Percentiles rank a stretch among this genome's conserved stretches.
These are phyloP conservation scores for Apiosordaria backusii DNA, from an alignment of 495 filamentous ascomycete species.

Conservation along the genomic window DNA sequence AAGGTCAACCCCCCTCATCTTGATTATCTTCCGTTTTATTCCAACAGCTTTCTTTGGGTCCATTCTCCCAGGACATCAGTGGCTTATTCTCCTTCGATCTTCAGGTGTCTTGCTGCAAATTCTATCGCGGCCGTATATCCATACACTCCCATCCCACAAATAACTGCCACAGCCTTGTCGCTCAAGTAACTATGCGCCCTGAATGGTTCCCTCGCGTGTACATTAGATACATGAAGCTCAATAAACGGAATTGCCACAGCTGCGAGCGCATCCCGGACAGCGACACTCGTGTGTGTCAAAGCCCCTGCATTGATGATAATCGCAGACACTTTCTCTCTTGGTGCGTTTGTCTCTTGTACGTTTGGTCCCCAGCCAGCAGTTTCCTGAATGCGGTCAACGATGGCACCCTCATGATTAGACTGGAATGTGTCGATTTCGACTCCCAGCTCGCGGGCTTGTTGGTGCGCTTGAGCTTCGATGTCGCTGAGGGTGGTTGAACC, in stretches of 20 bases:
- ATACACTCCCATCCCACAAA: slow-evolving; percentile 64
- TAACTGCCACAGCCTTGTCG: slow-evolving; percentile 66
- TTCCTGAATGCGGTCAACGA: slow-evolving; percentile 58
- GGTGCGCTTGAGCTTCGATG: slow-evolving; percentile 44
- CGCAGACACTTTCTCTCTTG: slow-evolving; percentile 41
- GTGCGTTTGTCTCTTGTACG: slow-evolving; percentile 12
- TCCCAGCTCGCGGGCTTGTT: slow-evolving; percentile 42
- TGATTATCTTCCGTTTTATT: not conserved
- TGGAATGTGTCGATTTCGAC: slow-evolving; percentile 53
- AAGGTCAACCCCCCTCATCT: not conserved
- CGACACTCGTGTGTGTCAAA: slow-evolving; percentile 65
- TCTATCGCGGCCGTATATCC: slow-evolving; percentile 69
- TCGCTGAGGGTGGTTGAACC: slow-evolving; percentile 60
- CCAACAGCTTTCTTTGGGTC: not conserved
- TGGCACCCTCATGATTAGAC: slow-evolving; percentile 64
- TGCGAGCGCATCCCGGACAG: slow-evolving; percentile 62
- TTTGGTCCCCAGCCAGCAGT: slow-evolving; percentile 39
- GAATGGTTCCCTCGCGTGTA: slow-evolving; percentile 62
- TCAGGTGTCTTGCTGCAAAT: slow-evolving; percentile 51
- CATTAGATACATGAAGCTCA: slow-evolving; percentile 67
- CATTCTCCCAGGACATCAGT: not conserved
- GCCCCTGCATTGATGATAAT: slow-evolving; percentile 70
- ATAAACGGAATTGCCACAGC: slow-evolving; percentile 65
- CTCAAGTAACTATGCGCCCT: slow-evolving; percentile 63
- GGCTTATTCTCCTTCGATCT: slow-evolving; percentile 27